phyloP scores from a whole-genome alignment of 176 grass and related monocot genomes.

The Juncus inflexus region DNA sequence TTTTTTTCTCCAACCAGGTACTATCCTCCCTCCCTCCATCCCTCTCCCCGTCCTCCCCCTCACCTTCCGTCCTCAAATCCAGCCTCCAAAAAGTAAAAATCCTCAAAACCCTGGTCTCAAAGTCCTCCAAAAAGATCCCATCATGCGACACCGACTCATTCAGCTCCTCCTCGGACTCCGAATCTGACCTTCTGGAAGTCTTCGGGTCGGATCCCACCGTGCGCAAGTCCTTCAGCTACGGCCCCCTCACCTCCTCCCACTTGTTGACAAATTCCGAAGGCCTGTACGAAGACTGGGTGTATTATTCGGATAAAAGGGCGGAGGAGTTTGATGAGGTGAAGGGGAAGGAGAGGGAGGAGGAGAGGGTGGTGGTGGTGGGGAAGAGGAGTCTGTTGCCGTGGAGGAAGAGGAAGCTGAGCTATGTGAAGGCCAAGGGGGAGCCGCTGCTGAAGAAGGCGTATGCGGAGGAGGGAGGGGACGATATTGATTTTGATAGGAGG shows the following conservation, averaged over 20 bases:
- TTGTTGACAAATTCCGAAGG: slow-evolving; percentile 58
- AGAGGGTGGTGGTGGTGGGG: slow-evolving; percentile 16
- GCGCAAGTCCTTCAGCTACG: slow-evolving; percentile 93
- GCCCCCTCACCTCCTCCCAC: slow-evolving; percentile 68
- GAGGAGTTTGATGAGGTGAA: slow-evolving; percentile 28
- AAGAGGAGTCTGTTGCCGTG: slow-evolving; percentile 85
- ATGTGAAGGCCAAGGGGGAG: slow-evolving; percentile 71
- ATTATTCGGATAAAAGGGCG: slow-evolving; percentile 73
- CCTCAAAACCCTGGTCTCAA: slow-evolving; percentile 64
- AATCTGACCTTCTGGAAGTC: neutral
- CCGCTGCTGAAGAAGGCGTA: slow-evolving; percentile 85
- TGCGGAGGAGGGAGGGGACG: slow-evolving; percentile 91
- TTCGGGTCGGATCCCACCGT: slow-evolving; percentile 43
- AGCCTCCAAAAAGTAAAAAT: slow-evolving; percentile 82
- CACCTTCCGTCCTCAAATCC: slow-evolving; percentile 72
- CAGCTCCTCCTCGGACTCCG: slow-evolving; percentile 37
- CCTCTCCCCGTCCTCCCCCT: slow-evolving; percentile 65
- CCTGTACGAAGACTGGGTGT: slow-evolving; percentile 67
- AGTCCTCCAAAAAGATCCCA: slow-evolving; percentile 53
- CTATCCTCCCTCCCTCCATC: slow-evolving; percentile 4
- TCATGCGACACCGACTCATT: slow-evolving; percentile 74
- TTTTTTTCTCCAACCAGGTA: neutral
- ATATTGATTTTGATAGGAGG: slow-evolving; percentile 88
- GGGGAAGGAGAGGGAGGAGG: slow-evolving; percentile 37
- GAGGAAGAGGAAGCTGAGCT: slow-evolving; percentile 72